Base-by-base conservation (phyloP, 73 alveolate species). In the Paramecium octaurelia region DNA sequence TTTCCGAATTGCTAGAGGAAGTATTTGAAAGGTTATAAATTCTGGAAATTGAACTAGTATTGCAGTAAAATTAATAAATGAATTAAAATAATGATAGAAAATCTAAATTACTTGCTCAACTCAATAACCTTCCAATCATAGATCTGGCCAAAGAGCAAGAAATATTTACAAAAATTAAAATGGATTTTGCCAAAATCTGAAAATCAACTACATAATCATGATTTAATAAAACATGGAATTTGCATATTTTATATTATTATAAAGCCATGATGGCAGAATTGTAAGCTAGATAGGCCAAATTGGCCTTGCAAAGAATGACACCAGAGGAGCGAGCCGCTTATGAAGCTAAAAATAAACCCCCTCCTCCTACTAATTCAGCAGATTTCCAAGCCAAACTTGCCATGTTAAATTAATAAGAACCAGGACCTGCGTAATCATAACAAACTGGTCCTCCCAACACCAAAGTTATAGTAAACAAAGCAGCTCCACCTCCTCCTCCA, bases 211-310 rank as follows among this genome's bases (percentile, higher is more conserved):
- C 46, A 64, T 64, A 4, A 23, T 54, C 23, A 54, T 64, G 84
- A 64, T 27, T 64, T 34, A 75, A 29, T 14, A 38, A 38, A 38
- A 35, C n/a, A 38, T 75, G 58, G 60, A 38, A 35, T 75, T 16
- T 3, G 38, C 29, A 14, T 35, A 75, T 2, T 54, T 54, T 18
- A 38, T 75, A 38, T 75, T 12, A 21, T 80, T 44, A 80, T 80
- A 80, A 80, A 80, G 11, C 87, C 57, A 80, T 80, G 91, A 44
- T 80, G 91, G 91, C 91, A 80, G 91, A 80, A 80, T 35, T 80
- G 70, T 46, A 80, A 46, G 76, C 75, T 11, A 80, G 57, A 35
- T 18, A 40, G 75, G 76, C 76, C 35, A 44, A 43, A 24, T 16
- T 38, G 76, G 46, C 46, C 31, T 27, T 80, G 43, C 23, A 80